Base-by-base conservation (phyloP, 2,329 filamentous ascomycete species). In the Alternaria alternata region DNA sequence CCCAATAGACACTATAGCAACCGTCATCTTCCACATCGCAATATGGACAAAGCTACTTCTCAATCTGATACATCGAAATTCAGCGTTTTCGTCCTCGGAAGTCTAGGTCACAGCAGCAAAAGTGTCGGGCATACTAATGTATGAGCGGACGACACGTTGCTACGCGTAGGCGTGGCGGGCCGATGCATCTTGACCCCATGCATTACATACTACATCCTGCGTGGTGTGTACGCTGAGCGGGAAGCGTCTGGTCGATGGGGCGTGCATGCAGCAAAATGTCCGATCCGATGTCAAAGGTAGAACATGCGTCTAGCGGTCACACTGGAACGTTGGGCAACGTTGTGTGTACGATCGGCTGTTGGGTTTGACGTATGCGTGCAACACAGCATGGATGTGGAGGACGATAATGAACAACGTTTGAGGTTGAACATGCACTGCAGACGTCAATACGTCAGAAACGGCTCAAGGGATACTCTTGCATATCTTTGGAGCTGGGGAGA, bases 371-470 rank as follows among this genome's bases (percentile, higher is more conserved):
- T 51, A 54, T 51, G 34, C 48, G 43, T 39, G 24, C 36, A 22
- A 39, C 24, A 22, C 36, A 36, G 38, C 28, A 39, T 49, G 46
- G 24, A 20, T 51, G 36, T 30, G 22, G 26, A 30, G 34, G 41
- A 54, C 42, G 48, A 53, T 41, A 62, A 62, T 30, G 55, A 49
- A 53, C 4, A 59, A 12, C 30, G 55, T 48, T 62, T 52, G 20
- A 30, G 5, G 39, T 55, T 22, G 41, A 41, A 44, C 54, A 34
- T 36, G 43, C 34, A 42, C 47, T 63, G 47, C 60, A 62, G 41
- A 55, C 34, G 61, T 59, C 57, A 62, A 57, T 49, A 48, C 57
- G 56, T 65, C 54, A 57, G 24, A 54, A 18, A 51, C 30, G 34
- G 36, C 57, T 28, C 44, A 41, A 54, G 16, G 22, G 26, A 51